Percentiles rank a stretch among this genome's conserved stretches.
phyloP scores from a whole-genome alignment of 768 basidiomycete genomes.

The Tricholoma sp. region DNA sequence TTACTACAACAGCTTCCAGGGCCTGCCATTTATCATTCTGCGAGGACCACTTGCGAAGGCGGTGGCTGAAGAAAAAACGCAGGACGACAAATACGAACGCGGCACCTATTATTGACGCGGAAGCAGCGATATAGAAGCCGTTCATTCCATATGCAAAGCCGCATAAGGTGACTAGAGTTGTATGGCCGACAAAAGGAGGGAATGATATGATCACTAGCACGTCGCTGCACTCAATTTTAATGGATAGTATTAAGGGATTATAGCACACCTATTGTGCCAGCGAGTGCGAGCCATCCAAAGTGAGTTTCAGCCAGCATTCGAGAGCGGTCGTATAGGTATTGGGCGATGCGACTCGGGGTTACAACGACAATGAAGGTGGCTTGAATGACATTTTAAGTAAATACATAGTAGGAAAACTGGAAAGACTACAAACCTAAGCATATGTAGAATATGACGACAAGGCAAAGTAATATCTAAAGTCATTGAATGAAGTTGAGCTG shows the following conservation, averaged over 20 bases:
- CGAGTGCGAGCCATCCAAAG: slow-evolving; percentile 60
- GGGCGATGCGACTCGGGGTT: slow-evolving; percentile 62
- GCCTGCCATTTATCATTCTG: slow-evolving; percentile 74
- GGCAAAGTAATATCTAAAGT: slow-evolving; percentile 53
- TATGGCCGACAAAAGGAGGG: slow-evolving; percentile 64
- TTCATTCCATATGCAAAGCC: slow-evolving; percentile 83
- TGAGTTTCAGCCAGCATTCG: slow-evolving; percentile 52
- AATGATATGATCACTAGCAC: slow-evolving; percentile 44
- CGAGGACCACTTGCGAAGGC: slow-evolving; percentile 54
- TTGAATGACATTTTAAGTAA: slow-evolving; percentile 6
- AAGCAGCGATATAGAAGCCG: slow-evolving; percentile 63
- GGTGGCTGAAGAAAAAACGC: slow-evolving; percentile 50
- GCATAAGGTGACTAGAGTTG: slow-evolving; percentile 59
- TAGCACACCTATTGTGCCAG: slow-evolving; percentile 44
- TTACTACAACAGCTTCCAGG: slow-evolving; percentile 67
- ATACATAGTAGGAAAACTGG: neutral
- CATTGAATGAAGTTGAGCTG: slow-evolving; percentile 3
- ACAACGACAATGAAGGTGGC: slow-evolving; percentile 42
- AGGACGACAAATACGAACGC: slow-evolving; percentile 55
- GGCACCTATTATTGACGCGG: slow-evolving; percentile 60
- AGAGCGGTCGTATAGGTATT: slow-evolving; percentile 65
- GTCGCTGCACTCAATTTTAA: neutral
- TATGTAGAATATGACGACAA: slow-evolving; percentile 52
- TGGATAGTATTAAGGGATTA: neutral
- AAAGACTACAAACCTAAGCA: slow-evolving; percentile 26